These are phyloP conservation scores for Phascolomyces articulosus DNA, from an alignment of 371 early-diverging fungal species.

Conservation along the genomic window DNA sequence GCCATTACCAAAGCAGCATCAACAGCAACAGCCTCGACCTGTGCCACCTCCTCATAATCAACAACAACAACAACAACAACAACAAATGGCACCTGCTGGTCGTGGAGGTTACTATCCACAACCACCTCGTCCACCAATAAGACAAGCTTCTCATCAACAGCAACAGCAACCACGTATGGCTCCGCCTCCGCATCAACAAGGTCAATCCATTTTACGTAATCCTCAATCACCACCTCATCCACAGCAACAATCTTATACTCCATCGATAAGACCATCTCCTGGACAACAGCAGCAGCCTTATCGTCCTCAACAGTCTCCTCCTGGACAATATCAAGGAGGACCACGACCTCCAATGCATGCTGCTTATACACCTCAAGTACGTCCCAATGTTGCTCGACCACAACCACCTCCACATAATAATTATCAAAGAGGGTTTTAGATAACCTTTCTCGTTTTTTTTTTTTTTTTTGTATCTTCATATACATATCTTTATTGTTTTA, in stretches of 20 bases:
- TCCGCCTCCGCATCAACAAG: background rate
- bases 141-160: background rate
- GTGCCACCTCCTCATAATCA: too few species aligned
- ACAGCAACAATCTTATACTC: background rate
- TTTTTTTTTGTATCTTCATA: background rate
- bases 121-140: background rate
- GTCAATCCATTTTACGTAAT: background rate
- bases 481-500: too few species aligned
- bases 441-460: background rate
- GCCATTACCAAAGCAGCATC: constrained; percentile 8
- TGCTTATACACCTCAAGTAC: background rate
- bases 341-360: too few species aligned
- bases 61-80: background rate
- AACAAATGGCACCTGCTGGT: background rate
- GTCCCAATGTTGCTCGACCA: background rate
- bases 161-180: background rate
- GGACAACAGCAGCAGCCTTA: background rate
- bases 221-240: background rate
- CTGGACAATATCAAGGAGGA: too few species aligned
- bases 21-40: background rate
- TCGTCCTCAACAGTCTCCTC: constrained; percentile 2
- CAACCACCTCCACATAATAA: background rate
- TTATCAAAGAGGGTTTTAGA: background rate
- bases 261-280: background rate
- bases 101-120: constrained; percentile 1